Evolutionary conservation across 164 flowering plant species (phyloP), one percentile per base, ranked within the genome.

Genomic region (Umbilicus rupestris): DNA sequence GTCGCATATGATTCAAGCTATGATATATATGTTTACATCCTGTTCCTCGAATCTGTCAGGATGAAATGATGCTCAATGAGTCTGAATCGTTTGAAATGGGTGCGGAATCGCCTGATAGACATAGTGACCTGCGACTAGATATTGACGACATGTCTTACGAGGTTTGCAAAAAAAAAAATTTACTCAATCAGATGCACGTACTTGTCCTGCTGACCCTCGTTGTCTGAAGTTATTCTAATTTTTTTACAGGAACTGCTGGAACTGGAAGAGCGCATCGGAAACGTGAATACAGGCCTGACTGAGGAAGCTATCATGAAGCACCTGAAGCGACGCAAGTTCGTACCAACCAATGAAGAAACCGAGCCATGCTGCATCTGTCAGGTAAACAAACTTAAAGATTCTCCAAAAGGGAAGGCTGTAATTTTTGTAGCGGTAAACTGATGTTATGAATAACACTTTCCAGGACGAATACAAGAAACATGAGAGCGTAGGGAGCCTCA

Each of bases 281-380:
- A 82, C 69, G 94, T 88, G 20, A 74, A 68, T 64, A 85, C 94
- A 7, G 97, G 97, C 31, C 66, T 90, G 71, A 83, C 69, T 50
- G 97, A 86, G 62, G 92, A 86, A 57, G 74, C 71, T 3, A 77
- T 86, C 39, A 28, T 30, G 35, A 78, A 62, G 4, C 70, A 59
- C 47, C 65, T 88, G 74, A 84, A 80, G 72, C 85, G 67, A 65
- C 71, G 69, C 10, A 83, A 78, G 55, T 80, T 62, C 70, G 15
- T 46, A 3, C 74, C 67, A 31, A 73, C 73, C 50, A 74, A 78
- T 41, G 41, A 19, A 1, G 89, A 87, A 47, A 72, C 60, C n/a
- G 96, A 89, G 71, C 87, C 93, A 2, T 91, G 97, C 76, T 84
- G 87, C 69, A 69, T 91, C 52, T 91, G 97, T 73, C 91, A 80